phyloP scores from a whole-genome alignment of 257 asterid genomes.

The Eustoma russellianum region DNA sequence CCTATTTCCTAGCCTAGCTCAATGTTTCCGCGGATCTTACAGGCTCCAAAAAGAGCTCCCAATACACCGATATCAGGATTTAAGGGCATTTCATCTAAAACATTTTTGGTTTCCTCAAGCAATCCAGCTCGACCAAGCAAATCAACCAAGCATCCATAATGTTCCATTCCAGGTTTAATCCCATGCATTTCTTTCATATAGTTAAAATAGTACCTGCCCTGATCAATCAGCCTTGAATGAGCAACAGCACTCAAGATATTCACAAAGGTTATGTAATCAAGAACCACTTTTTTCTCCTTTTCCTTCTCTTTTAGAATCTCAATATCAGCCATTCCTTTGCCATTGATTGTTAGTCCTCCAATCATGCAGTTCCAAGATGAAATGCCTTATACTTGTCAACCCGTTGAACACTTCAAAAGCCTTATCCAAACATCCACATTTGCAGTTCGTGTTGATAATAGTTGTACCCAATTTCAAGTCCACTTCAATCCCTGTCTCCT shows the following conservation, averaged over 20 bases:
- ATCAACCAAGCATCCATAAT: slow-evolving; percentile 84
- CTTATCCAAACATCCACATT: slow-evolving; percentile 69
- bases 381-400: slow-evolving; percentile 37
- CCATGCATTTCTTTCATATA: slow-evolving; percentile 48
- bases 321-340: slow-evolving; percentile 63
- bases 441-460: slow-evolving; percentile 65
- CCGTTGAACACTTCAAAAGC: slow-evolving; percentile 48
- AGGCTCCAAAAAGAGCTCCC: slow-evolving; percentile 98
- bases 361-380: slow-evolving; percentile 73
- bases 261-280: slow-evolving; percentile 69
- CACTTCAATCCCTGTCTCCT: slow-evolving; percentile 29
- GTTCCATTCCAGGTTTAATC: slow-evolving; percentile 71
- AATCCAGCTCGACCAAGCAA: slow-evolving; percentile 79
- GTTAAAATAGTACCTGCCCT: slow-evolving; percentile 49
- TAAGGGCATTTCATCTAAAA: slow-evolving; percentile 56
- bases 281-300: slow-evolving; percentile 22
- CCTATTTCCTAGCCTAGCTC: slow-evolving; percentile 59
- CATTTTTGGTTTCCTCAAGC: slow-evolving; percentile 51
- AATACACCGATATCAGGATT: slow-evolving; percentile 59
- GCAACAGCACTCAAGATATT: slow-evolving; percentile 75
- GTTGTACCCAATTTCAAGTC: slow-evolving; percentile 60
- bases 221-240: slow-evolving; percentile 67
- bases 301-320: slow-evolving; percentile 66
- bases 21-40: slow-evolving; percentile 56
- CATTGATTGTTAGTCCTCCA: slow-evolving; percentile 93